Evolutionary conservation across 2,329 filamentous ascomycete species (phyloP).

Genomic region (Ophiostoma angusticollis): DNA sequence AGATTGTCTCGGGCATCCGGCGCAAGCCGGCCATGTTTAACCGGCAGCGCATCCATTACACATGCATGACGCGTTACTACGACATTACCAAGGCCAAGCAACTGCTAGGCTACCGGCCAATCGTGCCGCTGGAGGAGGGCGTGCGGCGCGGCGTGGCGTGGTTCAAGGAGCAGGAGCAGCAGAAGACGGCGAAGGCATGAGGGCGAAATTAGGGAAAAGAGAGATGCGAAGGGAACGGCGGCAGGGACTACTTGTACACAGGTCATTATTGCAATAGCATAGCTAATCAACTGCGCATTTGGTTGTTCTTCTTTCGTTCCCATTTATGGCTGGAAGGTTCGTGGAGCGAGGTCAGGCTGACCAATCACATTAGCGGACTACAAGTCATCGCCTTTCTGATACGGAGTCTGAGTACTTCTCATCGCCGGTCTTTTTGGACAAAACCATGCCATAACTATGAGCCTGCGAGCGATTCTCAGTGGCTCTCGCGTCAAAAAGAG

Average conservation of each 20-base stretch:
- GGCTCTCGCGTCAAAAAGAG: slow-evolving; percentile 15
- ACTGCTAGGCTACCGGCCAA: slow-evolving; percentile 55
- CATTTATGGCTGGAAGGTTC: too few relatives aligned
- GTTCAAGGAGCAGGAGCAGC: slow-evolving; percentile 41
- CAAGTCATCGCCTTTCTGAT: too few relatives aligned
- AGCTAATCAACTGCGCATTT: background rate
- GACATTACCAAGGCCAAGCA: slow-evolving; percentile 62
- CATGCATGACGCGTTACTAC: slow-evolving; percentile 66
- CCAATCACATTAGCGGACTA: background rate
- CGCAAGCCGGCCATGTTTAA: slow-evolving; percentile 44
- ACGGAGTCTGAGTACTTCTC: too few relatives aligned
- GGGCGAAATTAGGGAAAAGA: too few relatives aligned
- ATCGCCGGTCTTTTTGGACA: background rate
- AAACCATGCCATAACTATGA: slow-evolving; percentile 11
- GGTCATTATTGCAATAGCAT: background rate
- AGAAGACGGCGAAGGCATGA: slow-evolving; percentile 7
- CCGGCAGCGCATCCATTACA: slow-evolving; percentile 49
- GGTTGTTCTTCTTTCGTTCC: too few relatives aligned
- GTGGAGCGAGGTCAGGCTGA: slow-evolving; percentile 3
- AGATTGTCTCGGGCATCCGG: slow-evolving; percentile 36
- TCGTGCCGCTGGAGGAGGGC: slow-evolving; percentile 55
- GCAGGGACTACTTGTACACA: too few relatives aligned
- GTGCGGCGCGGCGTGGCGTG: slow-evolving; percentile 40
- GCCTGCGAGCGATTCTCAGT: slow-evolving; percentile 15
- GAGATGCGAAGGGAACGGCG: too few relatives aligned